Percentiles rank a stretch among this genome's conserved stretches.
Conservation (phyloP, 345 rosid species). For the Ceriops tagal region DNA sequence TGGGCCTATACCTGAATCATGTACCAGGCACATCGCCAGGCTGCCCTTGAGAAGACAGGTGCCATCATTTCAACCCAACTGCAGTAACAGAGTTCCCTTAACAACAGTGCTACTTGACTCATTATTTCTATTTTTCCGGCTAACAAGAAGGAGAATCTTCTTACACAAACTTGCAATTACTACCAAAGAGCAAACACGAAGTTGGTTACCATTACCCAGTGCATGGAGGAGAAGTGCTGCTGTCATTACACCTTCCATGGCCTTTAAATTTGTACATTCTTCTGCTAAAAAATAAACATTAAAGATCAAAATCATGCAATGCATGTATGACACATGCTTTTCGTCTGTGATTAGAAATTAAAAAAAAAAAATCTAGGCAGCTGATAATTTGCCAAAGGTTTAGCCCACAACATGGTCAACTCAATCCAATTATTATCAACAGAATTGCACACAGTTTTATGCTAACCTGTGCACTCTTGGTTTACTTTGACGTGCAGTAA, state of each 20-base stretch:
- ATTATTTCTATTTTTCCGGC: background rate
- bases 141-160: background rate
- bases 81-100: slow-evolving; percentile 17
- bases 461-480: slow-evolving; percentile 64
- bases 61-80: slow-evolving; percentile 99
- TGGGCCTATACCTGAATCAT: slow-evolving; percentile 76
- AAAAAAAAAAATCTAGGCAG: background rate
- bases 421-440: background rate
- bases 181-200: background rate
- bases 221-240: slow-evolving; percentile 86
- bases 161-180: too few relatives aligned
- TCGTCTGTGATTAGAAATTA: background rate
- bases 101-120: background rate
- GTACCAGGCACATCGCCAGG: slow-evolving; percentile 91
- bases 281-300: slow-evolving; percentile 31
- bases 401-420: background rate
- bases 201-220: slow-evolving; percentile 46
- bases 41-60: slow-evolving; percentile 85
- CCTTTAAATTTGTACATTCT: slow-evolving; percentile 81
- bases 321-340: background rate
- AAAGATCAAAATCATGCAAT: background rate
- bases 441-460: background rate
- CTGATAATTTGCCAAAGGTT: background rate
- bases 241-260: slow-evolving; percentile 56
- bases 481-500: slow-evolving; percentile 58